Conservation (phyloP, 352 stramenopile genomes). For the Globisporangium acanthophoron region DNA sequence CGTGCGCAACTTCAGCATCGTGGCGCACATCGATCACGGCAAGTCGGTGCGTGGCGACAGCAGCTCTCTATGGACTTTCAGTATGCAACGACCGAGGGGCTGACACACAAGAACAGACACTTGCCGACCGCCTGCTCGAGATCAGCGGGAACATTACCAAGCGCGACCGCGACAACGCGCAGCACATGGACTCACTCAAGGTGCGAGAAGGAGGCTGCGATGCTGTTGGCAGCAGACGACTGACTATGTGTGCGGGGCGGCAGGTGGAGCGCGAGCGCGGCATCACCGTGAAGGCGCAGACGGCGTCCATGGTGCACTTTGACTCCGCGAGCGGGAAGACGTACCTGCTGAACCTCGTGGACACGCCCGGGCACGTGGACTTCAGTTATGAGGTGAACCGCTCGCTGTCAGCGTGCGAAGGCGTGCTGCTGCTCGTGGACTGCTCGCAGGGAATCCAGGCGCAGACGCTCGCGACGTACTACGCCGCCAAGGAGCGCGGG, state of each 20-base stretch:
- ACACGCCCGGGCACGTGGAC: slow-evolving; percentile 97
- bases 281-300: slow-evolving; percentile 99
- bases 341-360: slow-evolving; percentile 97
- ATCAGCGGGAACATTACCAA: slow-evolving; percentile 87
- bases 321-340: slow-evolving; percentile 43
- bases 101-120: slow-evolving; percentile 30
- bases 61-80: background rate
- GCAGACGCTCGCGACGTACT: slow-evolving; percentile 97
- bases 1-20: slow-evolving; percentile 89
- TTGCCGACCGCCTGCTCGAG: slow-evolving; percentile 90
- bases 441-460: slow-evolving; percentile 97
- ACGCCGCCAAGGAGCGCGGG: slow-evolving; percentile 94
- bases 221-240: too few relatives aligned
- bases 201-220: background rate
- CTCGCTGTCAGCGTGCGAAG: slow-evolving; percentile 95
- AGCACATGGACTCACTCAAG: slow-evolving; percentile 91
- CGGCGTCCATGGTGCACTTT: slow-evolving; percentile 94
- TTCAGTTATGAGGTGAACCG: slow-evolving; percentile 98
- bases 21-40: slow-evolving; percentile 90
- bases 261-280: slow-evolving; percentile 95
- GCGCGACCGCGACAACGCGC: slow-evolving; percentile 74
- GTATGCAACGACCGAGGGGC: background rate
- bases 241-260: too few relatives aligned
- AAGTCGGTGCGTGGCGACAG: slow-evolving; percentile 64
- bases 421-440: slow-evolving; percentile 97